A percentile compares a stretch with the other conserved stretches of the same genome.
phyloP scores from a whole-genome alignment of 2,329 filamentous ascomycete genomes.

The Davidsoniella neocaledoniae region DNA sequence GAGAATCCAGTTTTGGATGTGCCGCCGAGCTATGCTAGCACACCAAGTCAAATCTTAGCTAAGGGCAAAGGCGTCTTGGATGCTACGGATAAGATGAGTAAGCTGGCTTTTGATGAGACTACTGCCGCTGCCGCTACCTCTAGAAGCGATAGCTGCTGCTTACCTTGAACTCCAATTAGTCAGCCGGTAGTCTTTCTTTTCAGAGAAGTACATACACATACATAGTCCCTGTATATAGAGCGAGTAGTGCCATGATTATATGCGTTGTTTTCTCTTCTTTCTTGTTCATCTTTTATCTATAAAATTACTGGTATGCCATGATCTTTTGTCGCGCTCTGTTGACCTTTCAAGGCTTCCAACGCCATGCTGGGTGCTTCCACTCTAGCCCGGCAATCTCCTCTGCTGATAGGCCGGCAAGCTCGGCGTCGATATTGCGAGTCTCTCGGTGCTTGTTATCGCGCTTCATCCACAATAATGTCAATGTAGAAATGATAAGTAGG shows the following conservation, averaged over 20 bases:
- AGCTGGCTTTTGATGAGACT: conserved; percentile 16
- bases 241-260: background rate
- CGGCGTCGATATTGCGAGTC: conserved; percentile 34
- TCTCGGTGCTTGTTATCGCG: conserved; percentile 44
- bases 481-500: conserved; percentile 33
- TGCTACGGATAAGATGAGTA: conserved; percentile 31
- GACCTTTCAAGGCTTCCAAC: conserved; percentile 29
- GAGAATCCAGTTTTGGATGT: conserved; percentile 69
- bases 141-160: too few species aligned
- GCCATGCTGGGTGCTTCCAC: conserved; percentile 51
- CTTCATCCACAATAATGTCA: conserved; percentile 42
- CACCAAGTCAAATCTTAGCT: conserved; percentile 49
- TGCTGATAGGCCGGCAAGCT: conserved; percentile 37
- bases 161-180: too few species aligned
- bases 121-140: background rate
- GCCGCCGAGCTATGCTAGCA: conserved; percentile 55
- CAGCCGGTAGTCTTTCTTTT: too few species aligned
- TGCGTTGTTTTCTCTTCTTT: background rate
- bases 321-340: background rate
- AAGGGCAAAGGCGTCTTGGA: conserved; percentile 28
- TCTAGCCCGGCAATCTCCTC: conserved; percentile 43
- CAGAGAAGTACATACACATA: background rate
- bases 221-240: background rate
- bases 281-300: background rate
- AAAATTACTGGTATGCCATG: background rate